A percentile compares a stretch with the other conserved stretches of the same genome.
Evolutionary conservation across 306 rosid species (phyloP).

Genomic region (Castanopsis chinensis): DNA sequence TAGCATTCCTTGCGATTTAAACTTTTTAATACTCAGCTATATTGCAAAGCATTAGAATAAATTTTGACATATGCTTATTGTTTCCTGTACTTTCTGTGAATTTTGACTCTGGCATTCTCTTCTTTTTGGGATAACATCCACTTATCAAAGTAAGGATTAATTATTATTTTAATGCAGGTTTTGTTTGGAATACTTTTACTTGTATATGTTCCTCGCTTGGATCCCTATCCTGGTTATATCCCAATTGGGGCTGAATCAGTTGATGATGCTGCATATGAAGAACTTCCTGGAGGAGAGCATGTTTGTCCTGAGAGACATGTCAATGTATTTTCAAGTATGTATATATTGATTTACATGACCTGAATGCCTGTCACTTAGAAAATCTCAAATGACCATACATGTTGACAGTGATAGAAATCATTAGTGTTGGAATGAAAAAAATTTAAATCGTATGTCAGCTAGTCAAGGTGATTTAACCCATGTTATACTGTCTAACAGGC

Average conservation of each 20-base stretch:
- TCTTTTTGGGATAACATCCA: background rate
- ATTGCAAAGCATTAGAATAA: background rate
- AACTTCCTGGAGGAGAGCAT: conserved; percentile 80
- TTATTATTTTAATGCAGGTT: conserved; percentile 49
- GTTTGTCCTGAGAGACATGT: conserved; percentile 79
- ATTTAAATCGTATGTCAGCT: background rate
- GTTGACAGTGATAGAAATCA: conserved; percentile 1
- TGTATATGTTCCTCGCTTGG: conserved; percentile 71
- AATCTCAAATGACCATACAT: conserved; percentile 2
- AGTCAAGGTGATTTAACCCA: background rate
- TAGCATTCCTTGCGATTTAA: background rate
- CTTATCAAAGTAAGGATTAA: background rate
- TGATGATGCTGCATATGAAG: conserved; percentile 70
- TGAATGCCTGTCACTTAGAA: conserved; percentile 1
- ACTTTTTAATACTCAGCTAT: background rate
- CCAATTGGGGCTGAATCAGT: conserved; percentile 56
- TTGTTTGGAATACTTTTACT: conserved; percentile 80
- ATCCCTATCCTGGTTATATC: conserved; percentile 78
- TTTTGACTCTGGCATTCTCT: background rate
- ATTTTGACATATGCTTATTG: background rate
- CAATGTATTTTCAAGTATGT: conserved; percentile 73
- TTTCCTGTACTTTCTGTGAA: background rate
- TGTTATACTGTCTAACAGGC: background rate
- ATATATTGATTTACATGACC: conserved; percentile 13
- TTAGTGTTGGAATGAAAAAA: background rate